Base-by-base conservation (phyloP, 1,139 yeast species). In the Debaryomyces udenii region DNA sequence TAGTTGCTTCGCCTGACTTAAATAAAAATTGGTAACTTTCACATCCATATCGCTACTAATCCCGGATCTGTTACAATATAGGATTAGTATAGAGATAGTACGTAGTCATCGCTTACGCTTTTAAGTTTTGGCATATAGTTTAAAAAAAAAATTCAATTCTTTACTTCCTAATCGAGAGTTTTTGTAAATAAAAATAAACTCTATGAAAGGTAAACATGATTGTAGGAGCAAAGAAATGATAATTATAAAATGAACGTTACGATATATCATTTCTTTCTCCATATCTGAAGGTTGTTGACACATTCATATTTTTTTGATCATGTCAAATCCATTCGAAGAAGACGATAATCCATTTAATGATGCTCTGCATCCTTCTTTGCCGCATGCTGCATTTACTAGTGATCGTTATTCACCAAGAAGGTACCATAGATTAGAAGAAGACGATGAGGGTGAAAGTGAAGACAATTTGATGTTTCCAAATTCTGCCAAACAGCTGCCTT, bases 311-410 rank as follows among this genome's bases (percentile, higher is more conserved):
- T n/a, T 3, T 15, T 13, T 27, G 11, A 41, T 27, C 9, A 63
- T 62, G 67, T 51, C 56, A 20, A 62, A 57, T 46, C 72, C 74
- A 5, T 68, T 68, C 49, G 69, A 63, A 23, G 70, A 63, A 31
- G 62, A 63, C 16, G 62, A 61, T 3, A 61, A 56, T 40, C 73
- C 74, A 2, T 70, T 66, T 45, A 47, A 50, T 43, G 73, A 67
- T 40, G 50, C 48, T 7, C 34, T 48, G 9, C 54, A 50, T 10
- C 73, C 71, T 14, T 52, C 61, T 38, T 53, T 64, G 15, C 78
- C 78, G 10, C 54, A 57, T 42, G 70, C 72, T 14, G 77, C 76
- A 2, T 70, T 70, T 47, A 68, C 73, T 1, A 61, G 66, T 37
- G 73, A 69, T 40, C 53, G 71, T 28, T 53, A 61, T 6, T 69